Base-by-base conservation (phyloP, 164 flowering plant species). In the Vitis rupestris region DNA sequence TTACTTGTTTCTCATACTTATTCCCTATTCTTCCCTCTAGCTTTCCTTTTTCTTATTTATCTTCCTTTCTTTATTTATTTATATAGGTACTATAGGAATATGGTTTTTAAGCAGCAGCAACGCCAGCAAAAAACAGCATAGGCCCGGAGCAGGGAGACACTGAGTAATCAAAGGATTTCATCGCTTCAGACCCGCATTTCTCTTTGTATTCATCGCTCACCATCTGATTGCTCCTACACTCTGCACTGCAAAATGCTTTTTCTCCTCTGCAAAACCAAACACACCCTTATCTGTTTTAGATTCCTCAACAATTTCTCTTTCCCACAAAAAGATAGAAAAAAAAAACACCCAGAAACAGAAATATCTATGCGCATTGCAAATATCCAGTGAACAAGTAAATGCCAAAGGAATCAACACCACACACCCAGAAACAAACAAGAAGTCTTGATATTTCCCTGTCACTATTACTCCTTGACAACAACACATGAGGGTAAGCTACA, bases 211-310 rank as follows among this genome's bases (percentile, higher is more conserved):
- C 86, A 23, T 88, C 89, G 0, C 60, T 72, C 49, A 66, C 48
- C 10, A 88, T 86, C 63, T 88, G 83, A 50, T 75, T 76, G 80
- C 61, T 69, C 17, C 92, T 80, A 71, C 92, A 88, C 65, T 88
- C 92, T 11, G 67, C 78, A 54, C 91, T 87, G 68, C 91, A 87
- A 72, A 85, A 87, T 57, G 87, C 88, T 31, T 84, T 81, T 50
- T 86, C 92, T 10, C 89, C 89, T 62, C 89, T 87, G 84, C 84
- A 81, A 74, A 50, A 50, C 23, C 44, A 37, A 23, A 52, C n/a
- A 53, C 61, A 9, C 13, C 37, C 14, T 23, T 27, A 0, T 19
- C 27, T 16, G 10, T 23, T 53, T 53, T 9, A 59, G 44, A 37
- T 37, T 6, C 44, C 44, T 37, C 44, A 37, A 37, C 2, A 37